These are phyloP conservation scores for Fusarium fujikuroi DNA, from an alignment of 2,329 filamentous ascomycete species.

Conservation along the genomic window DNA sequence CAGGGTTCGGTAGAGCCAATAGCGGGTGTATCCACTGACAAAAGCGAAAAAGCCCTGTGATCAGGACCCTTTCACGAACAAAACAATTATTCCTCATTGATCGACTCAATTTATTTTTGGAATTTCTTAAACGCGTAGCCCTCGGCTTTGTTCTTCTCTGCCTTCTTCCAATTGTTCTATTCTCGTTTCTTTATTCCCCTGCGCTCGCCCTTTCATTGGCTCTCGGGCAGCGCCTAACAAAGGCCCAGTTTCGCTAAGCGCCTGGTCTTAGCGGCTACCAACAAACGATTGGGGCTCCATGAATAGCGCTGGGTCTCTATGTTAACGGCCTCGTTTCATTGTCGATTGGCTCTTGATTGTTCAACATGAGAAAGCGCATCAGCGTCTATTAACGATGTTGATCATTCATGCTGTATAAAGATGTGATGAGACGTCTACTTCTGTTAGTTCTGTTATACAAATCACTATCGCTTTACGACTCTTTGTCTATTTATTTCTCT, in stretches of 20 bases:
- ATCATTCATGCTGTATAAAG: constrained; percentile 21
- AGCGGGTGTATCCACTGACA: background rate
- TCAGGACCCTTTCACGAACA: background rate
- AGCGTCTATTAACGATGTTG: constrained; percentile 9
- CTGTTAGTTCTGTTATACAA: background rate
- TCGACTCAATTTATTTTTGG: constrained; percentile 3
- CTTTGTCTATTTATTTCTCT: background rate
- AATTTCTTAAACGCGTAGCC: background rate
- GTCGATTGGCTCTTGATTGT: constrained; percentile 33
- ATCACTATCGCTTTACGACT: constrained; percentile 8
- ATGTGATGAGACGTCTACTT: background rate
- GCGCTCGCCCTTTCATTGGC: constrained; percentile 6
- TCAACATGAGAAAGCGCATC: background rate
- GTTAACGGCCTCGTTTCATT: constrained; percentile 14
- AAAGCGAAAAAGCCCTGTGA: background rate
- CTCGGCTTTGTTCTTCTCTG: background rate
- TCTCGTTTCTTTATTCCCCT: constrained; percentile 22
- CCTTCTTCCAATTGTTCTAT: constrained; percentile 17
- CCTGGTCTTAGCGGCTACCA: constrained; percentile 24
- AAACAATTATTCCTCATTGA: background rate
- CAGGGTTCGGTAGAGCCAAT: background rate
- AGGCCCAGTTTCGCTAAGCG: constrained; percentile 42
- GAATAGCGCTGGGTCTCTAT: constrained; percentile 20
- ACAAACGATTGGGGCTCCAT: constrained; percentile 37
- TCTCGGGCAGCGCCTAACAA: constrained; percentile 20